A percentile compares a stretch with the other conserved stretches of the same genome.
phyloP scores from a whole-genome alignment of 805 yeast genomes.

The Nakazawaea ishiwadae region DNA sequence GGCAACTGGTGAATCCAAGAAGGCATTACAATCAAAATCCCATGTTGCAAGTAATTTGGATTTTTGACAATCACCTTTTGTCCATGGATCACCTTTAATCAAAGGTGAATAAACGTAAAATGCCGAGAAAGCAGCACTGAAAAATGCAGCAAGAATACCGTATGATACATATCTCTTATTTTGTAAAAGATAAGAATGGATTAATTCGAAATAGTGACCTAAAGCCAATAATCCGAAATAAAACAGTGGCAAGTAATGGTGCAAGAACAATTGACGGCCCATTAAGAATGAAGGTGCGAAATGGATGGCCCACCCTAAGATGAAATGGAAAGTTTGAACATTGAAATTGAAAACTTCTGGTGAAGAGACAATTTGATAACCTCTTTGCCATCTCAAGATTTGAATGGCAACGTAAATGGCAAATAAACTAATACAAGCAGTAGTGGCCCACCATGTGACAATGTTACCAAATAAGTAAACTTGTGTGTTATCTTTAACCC shows the following conservation, averaged over 20 bases:
- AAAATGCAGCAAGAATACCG: slow-evolving; percentile 40
- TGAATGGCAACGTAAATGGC: slow-evolving; percentile 42
- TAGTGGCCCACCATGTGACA: slow-evolving; percentile 71
- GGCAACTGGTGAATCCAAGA: slow-evolving; percentile 30
- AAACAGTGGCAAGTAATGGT: slow-evolving; percentile 45
- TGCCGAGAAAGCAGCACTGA: slow-evolving; percentile 45
- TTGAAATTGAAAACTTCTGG: slow-evolving; percentile 61
- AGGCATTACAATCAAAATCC: slow-evolving; percentile 84
- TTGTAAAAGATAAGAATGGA: slow-evolving; percentile 23
- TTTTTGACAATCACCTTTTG: slow-evolving; percentile 56
- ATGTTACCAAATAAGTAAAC: slow-evolving; percentile 76
- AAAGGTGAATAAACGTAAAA: slow-evolving; percentile 66
- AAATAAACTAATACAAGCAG: slow-evolving; percentile 49
- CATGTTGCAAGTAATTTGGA: slow-evolving; percentile 61
- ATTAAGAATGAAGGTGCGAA: slow-evolving; percentile 48
- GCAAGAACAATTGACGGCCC: slow-evolving; percentile 35
- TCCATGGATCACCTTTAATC: slow-evolving; percentile 79
- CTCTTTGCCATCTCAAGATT: slow-evolving; percentile 60
- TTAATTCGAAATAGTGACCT: slow-evolving; percentile 27
- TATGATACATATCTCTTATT: slow-evolving; percentile 41
- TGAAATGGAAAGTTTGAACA: slow-evolving; percentile 54
- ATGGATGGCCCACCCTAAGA: slow-evolving; percentile 65
- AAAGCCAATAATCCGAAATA: slow-evolving; percentile 37
- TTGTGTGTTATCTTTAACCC: slow-evolving; percentile 58
- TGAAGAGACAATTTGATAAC: slow-evolving; percentile 37